Evolutionary conservation across 345 rosid species (phyloP).

Genomic region (Eucalyptus erythrocorys): DNA sequence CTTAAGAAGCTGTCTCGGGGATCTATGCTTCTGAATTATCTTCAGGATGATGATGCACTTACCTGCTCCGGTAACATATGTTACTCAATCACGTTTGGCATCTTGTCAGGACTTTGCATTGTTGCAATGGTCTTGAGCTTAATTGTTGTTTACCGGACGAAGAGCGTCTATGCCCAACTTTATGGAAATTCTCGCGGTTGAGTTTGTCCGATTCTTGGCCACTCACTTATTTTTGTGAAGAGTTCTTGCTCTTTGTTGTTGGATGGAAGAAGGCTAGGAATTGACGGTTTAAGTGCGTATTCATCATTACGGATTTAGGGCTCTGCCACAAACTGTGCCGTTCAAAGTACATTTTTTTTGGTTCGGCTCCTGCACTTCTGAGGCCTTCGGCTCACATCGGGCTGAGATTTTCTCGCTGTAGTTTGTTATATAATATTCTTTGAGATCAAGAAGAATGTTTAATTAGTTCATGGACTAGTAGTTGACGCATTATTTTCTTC

Average conservation of each 20-base stretch:
- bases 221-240: background rate
- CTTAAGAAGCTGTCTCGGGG: background rate
- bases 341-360: background rate
- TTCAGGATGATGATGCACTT: constrained; percentile 17
- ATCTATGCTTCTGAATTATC: background rate
- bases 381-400: background rate
- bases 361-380: background rate
- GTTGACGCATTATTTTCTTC: background rate
- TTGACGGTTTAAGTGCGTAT: background rate
- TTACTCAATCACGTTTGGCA: constrained; percentile 47
- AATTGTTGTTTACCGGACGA: constrained; percentile 59
- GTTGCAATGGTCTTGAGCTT: constrained; percentile 38
- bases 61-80: constrained; percentile 50
- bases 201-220: background rate
- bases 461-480: background rate
- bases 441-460: background rate
- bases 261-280: background rate
- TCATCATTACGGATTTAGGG: background rate
- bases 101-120: constrained; percentile 49
- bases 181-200: constrained; percentile 21
- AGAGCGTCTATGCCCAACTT: constrained; percentile 46
- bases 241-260: background rate
- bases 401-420: background rate
- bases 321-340: background rate
- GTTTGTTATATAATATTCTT: background rate